These are phyloP conservation scores for Aspergillus saccharolyticus DNA, from an alignment of 495 filamentous ascomycete genomes.

Conservation along the genomic window DNA sequence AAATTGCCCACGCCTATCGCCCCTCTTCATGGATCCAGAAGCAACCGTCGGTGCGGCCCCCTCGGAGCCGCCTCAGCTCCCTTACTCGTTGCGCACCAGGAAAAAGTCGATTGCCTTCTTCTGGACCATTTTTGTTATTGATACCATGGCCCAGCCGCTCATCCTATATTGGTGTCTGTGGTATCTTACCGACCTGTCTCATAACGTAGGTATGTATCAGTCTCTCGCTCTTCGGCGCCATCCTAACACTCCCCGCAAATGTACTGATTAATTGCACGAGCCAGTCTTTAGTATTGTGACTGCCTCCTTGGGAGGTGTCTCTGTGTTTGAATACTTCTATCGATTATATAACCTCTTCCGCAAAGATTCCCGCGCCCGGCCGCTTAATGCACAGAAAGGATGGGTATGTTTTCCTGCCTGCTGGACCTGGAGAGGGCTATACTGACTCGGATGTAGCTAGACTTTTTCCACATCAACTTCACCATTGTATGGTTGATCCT, in stretches of 20 bases:
- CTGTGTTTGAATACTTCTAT: constrained; percentile 55
- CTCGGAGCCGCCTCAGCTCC: constrained; percentile 47
- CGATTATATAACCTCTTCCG: constrained; percentile 41
- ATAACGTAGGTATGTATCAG: constrained; percentile 44
- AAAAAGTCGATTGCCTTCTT: constrained; percentile 53
- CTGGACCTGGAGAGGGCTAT: constrained; percentile 1
- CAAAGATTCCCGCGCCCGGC: constrained; percentile 47
- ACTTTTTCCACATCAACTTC: constrained; percentile 62
- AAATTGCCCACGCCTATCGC: background rate
- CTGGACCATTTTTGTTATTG: constrained; percentile 53
- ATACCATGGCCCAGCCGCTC: constrained; percentile 50
- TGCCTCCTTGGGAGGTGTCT: constrained; percentile 50
- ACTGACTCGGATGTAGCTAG: constrained; percentile 35
- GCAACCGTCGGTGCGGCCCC: constrained; percentile 11
- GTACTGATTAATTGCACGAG: background rate
- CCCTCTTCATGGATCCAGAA: constrained; percentile 35
- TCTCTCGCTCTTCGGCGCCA: background rate
- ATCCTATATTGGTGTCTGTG: constrained; percentile 53
- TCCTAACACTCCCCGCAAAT: background rate
- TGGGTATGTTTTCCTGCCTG: constrained; percentile 32
- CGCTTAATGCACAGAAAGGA: constrained; percentile 47
- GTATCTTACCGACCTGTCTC: constrained; percentile 51
- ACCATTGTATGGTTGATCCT: constrained; percentile 48
- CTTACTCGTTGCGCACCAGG: constrained; percentile 50
- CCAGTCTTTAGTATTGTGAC: constrained; percentile 57